Conservation (phyloP, 2,329 filamentous ascomycete genomes). For the Pseudonectria buxi region DNA sequence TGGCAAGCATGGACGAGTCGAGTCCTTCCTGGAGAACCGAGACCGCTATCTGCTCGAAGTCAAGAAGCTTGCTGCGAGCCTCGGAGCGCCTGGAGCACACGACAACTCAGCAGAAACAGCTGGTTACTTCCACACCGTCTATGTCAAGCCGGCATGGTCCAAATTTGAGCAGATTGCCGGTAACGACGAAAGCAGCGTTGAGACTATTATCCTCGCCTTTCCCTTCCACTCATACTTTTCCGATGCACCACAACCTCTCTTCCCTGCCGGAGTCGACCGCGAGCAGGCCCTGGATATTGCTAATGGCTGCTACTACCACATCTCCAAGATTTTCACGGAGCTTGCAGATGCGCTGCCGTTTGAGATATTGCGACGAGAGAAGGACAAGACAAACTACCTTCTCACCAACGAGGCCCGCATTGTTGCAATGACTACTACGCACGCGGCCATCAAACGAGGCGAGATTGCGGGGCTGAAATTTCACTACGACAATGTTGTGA, state of each 20-base stretch:
- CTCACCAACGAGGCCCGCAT: conserved; percentile 94
- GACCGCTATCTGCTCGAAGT: conserved; percentile 75
- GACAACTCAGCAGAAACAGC: conserved; percentile 94
- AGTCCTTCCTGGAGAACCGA: conserved; percentile 88
- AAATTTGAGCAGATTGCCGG: conserved; percentile 62
- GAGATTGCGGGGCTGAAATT: conserved; percentile 92
- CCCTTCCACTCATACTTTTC: conserved; percentile 86
- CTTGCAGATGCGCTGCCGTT: conserved; percentile 91
- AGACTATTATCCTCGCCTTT: conserved; percentile 66
- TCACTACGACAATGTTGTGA: conserved; percentile 93
- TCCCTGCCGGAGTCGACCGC: conserved; percentile 58
- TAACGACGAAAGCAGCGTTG: conserved; percentile 46
- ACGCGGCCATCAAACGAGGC: conserved; percentile 86
- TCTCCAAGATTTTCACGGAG: conserved; percentile 84
- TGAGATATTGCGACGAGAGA: conserved; percentile 80
- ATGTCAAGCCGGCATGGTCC: conserved; percentile 80
- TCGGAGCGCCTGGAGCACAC: conserved; percentile 87
- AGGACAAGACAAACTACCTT: conserved; percentile 93
- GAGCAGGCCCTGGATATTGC: conserved; percentile 68
- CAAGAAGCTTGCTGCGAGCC: conserved; percentile 73
- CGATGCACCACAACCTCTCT: conserved; percentile 79
- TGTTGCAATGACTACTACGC: conserved; percentile 97
- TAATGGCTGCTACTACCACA: conserved; percentile 79
- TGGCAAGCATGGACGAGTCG: conserved; percentile 89
- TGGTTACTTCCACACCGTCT: conserved; percentile 91